phyloP scores from a whole-genome alignment of 306 rosid species.

The Malus sylvestris region DNA sequence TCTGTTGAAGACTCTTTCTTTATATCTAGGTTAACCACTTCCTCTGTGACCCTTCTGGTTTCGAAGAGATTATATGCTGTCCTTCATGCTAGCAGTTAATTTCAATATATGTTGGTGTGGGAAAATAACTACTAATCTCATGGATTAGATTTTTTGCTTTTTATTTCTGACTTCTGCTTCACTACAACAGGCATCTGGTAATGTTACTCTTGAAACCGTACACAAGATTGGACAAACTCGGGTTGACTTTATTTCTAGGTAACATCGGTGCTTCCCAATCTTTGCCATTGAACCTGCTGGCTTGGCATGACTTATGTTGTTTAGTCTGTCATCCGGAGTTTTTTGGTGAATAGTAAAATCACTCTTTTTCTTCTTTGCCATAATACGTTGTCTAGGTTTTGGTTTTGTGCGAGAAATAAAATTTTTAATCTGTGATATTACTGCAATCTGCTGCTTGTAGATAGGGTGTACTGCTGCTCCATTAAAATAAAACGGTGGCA shows the following conservation, averaged over 20 bases:
- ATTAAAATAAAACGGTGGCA: neutral
- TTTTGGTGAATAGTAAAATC: neutral
- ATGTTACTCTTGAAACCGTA: slow-evolving; percentile 69
- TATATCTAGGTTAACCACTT: neutral
- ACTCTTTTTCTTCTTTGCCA: neutral
- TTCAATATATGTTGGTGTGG: neutral
- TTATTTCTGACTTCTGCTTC: slow-evolving; percentile 5
- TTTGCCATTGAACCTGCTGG: neutral
- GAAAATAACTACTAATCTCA: neutral
- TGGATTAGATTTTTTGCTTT: neutral
- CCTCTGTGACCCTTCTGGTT: neutral
- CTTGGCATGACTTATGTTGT: neutral
- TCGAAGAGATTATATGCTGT: neutral
- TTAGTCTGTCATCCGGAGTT: neutral
- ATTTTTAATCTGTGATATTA: neutral
- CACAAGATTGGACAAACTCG: slow-evolving; percentile 78
- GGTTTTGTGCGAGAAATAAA: neutral
- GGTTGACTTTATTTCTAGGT: slow-evolving; percentile 92
- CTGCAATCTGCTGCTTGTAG: neutral
- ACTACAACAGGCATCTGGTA: slow-evolving; percentile 74
- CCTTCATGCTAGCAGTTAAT: neutral
- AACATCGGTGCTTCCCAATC: slow-evolving; percentile 16
- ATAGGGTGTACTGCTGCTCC: neutral
- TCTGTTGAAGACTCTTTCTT: neutral
- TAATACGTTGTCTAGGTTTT: neutral